Base-by-base conservation (phyloP, 164 flowering plant genomes). In the Euptelea pleiosperma region DNA sequence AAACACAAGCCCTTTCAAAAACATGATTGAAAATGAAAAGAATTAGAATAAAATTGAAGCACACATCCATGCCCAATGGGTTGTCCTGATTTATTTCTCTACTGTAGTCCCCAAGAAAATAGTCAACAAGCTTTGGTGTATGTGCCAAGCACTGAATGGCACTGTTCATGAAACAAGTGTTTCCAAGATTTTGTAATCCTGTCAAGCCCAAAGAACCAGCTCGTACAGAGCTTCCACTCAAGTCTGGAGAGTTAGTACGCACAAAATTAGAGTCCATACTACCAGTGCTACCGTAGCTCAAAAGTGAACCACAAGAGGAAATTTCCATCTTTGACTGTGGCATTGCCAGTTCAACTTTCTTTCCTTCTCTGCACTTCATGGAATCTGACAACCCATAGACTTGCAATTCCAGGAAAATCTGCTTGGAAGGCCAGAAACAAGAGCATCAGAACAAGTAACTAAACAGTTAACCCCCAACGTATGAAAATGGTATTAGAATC, bases 161-260 rank as follows among this genome's bases (percentile, higher is more conserved):
- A 69, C 96, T 87, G 62, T 93, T 93, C 96, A 93, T 87, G 58
- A 89, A 93, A 71, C 98, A 93, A 41, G 98, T 93, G 64, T 89
- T 93, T 59, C 98, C 98, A 60, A 93, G 96, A 73, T 93, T 93
- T 35, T 78, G 87, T 43, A 93, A 76, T 68, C 98, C 98, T 28
- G 84, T 81, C 82, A 93, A 75, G 24, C 98, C 98, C 79, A 91
- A 73, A 61, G 78, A 60, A 54, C 82, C 79, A 56, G 79, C 76
- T 68, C 74, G 82, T 19, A 75, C 65, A 28, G 66, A 62, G 58
- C 69, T 63, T 51, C 77, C 71, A 73, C 51, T 44, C 54, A 66
- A 37, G 14, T 53, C 28, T 54, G 67, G 30, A 42, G 70, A 76
- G 43, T 45, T 70, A 16, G 60, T 29, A 10, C 60, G 54, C 16